These are phyloP conservation scores for Botryotinia convoluta DNA, from an alignment of 2,329 filamentous ascomycete genomes.

Conservation along the genomic window DNA sequence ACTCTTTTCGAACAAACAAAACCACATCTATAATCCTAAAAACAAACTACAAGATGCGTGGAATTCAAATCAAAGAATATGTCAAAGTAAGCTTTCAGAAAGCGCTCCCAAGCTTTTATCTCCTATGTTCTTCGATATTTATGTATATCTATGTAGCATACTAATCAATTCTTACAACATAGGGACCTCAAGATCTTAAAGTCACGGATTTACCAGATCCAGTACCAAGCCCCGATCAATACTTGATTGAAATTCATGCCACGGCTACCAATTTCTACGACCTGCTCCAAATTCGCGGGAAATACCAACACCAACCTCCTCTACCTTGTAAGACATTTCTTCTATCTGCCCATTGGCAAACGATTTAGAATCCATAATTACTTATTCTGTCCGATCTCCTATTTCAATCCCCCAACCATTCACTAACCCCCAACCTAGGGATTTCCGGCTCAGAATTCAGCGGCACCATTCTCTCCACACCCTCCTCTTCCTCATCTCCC, in stretches of 20 bases:
- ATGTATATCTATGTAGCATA: neutral
- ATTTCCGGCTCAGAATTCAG: conserved; percentile 84
- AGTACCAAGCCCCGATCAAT: conserved; percentile 67
- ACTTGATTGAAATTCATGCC: conserved; percentile 83
- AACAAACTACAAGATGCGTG: conserved; percentile 58
- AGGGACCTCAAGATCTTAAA: conserved; percentile 77
- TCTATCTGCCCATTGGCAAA: neutral
- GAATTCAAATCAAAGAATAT: conserved; percentile 71
- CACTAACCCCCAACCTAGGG: conserved; percentile 37
- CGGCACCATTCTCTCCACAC: conserved; percentile 69
- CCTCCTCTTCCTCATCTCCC: conserved; percentile 49
- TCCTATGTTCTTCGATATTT: neutral
- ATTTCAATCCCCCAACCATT: neutral
- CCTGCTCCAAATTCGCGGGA: conserved; percentile 88
- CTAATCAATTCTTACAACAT: conserved; percentile 4
- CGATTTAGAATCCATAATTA: neutral
- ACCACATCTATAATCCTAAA: neutral
- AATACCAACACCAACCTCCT: conserved; percentile 86
- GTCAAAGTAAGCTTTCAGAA: conserved; percentile 56
- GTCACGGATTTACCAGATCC: conserved; percentile 76
- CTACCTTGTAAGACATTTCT: conserved; percentile 62
- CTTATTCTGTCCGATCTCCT: too few species aligned
- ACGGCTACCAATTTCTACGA: conserved; percentile 96
- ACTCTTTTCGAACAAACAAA: neutral
- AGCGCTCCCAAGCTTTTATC: neutral